Evolutionary conservation across 441 rosid species (phyloP), one percentile per base, ranked within the genome.

Genomic region (Viola pubescens): DNA sequence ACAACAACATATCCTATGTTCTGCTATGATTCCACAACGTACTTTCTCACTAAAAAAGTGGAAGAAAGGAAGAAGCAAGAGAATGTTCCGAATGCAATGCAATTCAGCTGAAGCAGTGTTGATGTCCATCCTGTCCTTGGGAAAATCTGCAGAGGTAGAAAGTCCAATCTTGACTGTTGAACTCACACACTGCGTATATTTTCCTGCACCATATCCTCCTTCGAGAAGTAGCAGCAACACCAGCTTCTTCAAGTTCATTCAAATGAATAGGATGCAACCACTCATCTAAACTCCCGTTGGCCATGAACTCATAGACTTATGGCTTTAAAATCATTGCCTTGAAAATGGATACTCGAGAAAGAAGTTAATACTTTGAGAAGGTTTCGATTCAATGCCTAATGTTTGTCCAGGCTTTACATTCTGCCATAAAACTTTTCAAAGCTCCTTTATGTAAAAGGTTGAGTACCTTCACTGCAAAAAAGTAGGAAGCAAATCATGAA

Each of bases 291-390:
- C 26, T 19, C 26, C 26, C 26, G 26, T 19, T 19, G 41, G 16
- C 49, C 65, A 61, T 7, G 39, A 61, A 61, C 49, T 61, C 49
- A n/a, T 51, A 61, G 8, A 61, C 9, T n/a, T 1, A 61, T 47
- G 16, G 58, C 57, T 42, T 52, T 61, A 6, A 61, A 61, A 52
- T 61, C 65, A 41, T 61, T 19, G 9, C 65, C 58, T 4, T 61
- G 16, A 42, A 40, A 52, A 61, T 61, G 58, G 7, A 52, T 8
- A n/a, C 65, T n/a, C 8, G 60, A 34, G 34, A 59, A 46, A 2
- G 42, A 52, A 7, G 38, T 45, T 47, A 46, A 3, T 2, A 54
- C 53, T 37, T 54, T 63, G 9, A 63, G 60, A 4, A 63, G 67
- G 38, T 63, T 54, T 7, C 60, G 52, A 37, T 63, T 19, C 26